Evolutionary conservation across 768 basidiomycete genomes (phyloP).

Genomic region (Psilocybe tampanensis): DNA sequence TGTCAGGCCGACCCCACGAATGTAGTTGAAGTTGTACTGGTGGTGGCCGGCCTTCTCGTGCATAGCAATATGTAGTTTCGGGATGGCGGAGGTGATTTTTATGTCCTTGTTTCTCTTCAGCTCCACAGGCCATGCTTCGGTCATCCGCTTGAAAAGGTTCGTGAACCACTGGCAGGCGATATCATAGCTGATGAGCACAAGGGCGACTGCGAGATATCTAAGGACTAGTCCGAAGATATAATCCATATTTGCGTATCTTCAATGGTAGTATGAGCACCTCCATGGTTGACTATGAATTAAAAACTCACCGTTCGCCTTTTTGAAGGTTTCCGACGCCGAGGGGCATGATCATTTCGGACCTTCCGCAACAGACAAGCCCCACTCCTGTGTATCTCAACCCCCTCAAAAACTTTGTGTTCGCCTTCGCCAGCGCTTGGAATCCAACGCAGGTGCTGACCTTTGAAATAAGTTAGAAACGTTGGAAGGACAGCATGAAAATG

Average conservation of each 20-base stretch:
- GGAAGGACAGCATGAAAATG: no score
- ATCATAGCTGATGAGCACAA: slow-evolving; percentile 13
- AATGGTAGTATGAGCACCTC: background rate
- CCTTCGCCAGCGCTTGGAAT: slow-evolving; percentile 14
- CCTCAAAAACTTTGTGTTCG: slow-evolving; percentile 4
- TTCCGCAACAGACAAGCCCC: slow-evolving; percentile 1
- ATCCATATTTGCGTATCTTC: slow-evolving; percentile 20
- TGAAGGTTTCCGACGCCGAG: slow-evolving; percentile 28
- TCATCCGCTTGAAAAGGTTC: slow-evolving; percentile 12
- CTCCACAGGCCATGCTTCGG: background rate
- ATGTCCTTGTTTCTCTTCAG: background rate
- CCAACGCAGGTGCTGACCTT: slow-evolving; percentile 18
- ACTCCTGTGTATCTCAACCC: slow-evolving; percentile 17
- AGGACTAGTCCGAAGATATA: slow-evolving; percentile 10
- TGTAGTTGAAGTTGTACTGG: slow-evolving; percentile 27
- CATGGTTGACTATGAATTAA: background rate
- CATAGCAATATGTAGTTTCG: slow-evolving; percentile 31
- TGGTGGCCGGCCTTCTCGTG: slow-evolving; percentile 26
- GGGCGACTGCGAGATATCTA: background rate
- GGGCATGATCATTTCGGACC: slow-evolving; percentile 12
- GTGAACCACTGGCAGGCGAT: background rate
- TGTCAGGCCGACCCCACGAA: slow-evolving; percentile 22
- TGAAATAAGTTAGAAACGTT: no score
- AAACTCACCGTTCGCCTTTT: slow-evolving; percentile 31
- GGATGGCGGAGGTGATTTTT: slow-evolving; percentile 21